phyloP scores from a whole-genome alignment of 2,329 filamentous ascomycete species.

The Pseudomassariella vexata region DNA sequence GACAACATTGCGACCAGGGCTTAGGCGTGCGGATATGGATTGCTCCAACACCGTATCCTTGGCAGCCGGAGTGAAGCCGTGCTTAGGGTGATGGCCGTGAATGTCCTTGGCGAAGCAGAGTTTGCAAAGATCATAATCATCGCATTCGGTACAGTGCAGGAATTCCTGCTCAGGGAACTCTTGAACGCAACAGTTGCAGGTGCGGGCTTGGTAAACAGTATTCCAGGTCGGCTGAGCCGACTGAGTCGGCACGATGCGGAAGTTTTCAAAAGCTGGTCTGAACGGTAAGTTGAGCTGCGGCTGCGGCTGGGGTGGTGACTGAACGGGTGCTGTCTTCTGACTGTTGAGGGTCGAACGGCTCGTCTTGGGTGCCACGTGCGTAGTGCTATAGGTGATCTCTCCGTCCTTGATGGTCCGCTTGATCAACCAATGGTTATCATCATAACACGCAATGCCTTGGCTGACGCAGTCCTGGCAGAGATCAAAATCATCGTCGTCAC shows the following conservation, averaged over 20 bases:
- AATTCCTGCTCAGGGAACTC: slow-evolving; percentile 74
- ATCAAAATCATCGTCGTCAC: slow-evolving; percentile 91
- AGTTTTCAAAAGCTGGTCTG: slow-evolving; percentile 7
- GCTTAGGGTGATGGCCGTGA: slow-evolving; percentile 88
- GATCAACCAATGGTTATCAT: slow-evolving; percentile 84
- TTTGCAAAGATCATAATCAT: slow-evolving; percentile 90
- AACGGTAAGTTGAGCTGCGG: slow-evolving; percentile 11
- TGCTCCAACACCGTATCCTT: slow-evolving; percentile 55
- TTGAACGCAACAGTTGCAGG: slow-evolving; percentile 63
- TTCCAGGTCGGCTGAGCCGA: slow-evolving; percentile 7
- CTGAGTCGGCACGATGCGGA: slow-evolving; percentile 1
- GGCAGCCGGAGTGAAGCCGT: slow-evolving; percentile 68
- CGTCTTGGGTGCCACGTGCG: slow-evolving; percentile 67
- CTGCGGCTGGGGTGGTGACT: background rate
- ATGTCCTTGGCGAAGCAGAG: slow-evolving; percentile 67
- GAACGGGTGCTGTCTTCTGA: background rate
- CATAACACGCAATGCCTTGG: slow-evolving; percentile 69
- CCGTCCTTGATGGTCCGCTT: slow-evolving; percentile 80
- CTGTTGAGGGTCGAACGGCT: slow-evolving; percentile 24
- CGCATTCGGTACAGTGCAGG: slow-evolving; percentile 77
- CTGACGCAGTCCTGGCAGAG: slow-evolving; percentile 78
- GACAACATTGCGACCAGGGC: slow-evolving; percentile 70
- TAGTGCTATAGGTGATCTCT: slow-evolving; percentile 76
- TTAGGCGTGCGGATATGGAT: slow-evolving; percentile 61
- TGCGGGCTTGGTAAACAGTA: slow-evolving; percentile 36